phyloP scores from a whole-genome alignment of 495 filamentous ascomycete genomes.

The Thermothielavioides terrestris region DNA sequence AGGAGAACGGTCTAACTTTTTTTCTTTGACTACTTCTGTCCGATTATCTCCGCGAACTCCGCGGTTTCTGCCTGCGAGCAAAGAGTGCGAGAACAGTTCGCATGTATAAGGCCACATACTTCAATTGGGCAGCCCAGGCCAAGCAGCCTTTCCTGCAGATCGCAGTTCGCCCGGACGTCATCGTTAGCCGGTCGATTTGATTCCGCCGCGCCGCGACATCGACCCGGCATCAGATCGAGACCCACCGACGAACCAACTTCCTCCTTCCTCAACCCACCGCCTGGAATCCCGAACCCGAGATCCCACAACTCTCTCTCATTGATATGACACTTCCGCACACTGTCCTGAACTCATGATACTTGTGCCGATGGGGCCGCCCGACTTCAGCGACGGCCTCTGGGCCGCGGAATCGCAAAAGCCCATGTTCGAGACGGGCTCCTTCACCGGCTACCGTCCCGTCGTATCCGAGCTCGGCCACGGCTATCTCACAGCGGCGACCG shows the following conservation, averaged over 20 bases:
- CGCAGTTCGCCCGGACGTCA: not conserved
- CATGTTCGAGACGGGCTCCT: slow-evolving; percentile 43
- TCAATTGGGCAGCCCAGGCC: not conserved
- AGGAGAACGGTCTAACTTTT: not conserved
- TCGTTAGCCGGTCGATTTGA: not conserved
- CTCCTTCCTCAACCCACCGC: not conserved
- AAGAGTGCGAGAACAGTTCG: not conserved
- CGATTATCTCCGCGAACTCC: too few relatives aligned
- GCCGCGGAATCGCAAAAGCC: slow-evolving; percentile 31
- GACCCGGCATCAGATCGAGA: not conserved
- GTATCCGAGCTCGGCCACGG: slow-evolving; percentile 30
- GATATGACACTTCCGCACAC: slow-evolving; percentile 19
- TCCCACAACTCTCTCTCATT: not conserved
- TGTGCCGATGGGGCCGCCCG: slow-evolving; percentile 22
- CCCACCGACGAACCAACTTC: not conserved
- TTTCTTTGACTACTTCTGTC: not conserved
- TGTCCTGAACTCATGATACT: slow-evolving; percentile 11
- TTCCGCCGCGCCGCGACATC: not conserved
- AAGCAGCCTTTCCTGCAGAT: not conserved
- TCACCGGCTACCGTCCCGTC: slow-evolving; percentile 40
- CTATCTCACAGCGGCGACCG: slow-evolving; percentile 37
- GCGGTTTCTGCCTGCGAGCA: not conserved
- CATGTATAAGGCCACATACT: too few relatives aligned
- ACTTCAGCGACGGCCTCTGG: slow-evolving; percentile 16
- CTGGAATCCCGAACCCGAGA: not conserved